Conservation (phyloP, 495 filamentous ascomycete species). For the Penicillium egyptiacum region DNA sequence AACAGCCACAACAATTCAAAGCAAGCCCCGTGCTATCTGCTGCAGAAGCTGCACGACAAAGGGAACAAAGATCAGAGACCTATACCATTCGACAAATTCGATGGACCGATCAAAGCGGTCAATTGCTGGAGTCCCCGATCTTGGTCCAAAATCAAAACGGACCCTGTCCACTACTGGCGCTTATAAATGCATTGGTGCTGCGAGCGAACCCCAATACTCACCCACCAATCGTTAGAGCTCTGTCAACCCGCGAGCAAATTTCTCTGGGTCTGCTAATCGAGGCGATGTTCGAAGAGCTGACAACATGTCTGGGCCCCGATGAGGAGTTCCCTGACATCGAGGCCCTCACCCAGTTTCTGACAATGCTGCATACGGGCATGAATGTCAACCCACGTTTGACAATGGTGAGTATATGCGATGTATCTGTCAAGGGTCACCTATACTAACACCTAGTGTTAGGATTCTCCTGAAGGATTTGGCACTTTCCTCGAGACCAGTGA, state of each 20-base stretch:
- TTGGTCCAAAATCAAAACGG: constrained; percentile 91
- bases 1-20: constrained; percentile 5
- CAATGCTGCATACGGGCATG: constrained; percentile 93
- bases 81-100: constrained; percentile 71
- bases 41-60: constrained; percentile 38
- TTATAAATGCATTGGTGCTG: constrained; percentile 88
- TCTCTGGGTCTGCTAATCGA: constrained; percentile 82
- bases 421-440: neutral
- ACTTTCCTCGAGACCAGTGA: constrained; percentile 81
- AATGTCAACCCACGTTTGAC: constrained; percentile 93
- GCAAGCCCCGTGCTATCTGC: constrained; percentile 26
- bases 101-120: constrained; percentile 51
- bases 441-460: constrained; percentile 37
- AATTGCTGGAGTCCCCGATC: constrained; percentile 65
- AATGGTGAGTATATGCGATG: constrained; percentile 33
- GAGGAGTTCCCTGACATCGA: constrained; percentile 77
- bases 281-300: constrained; percentile 87
- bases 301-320: constrained; percentile 56
- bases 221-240: constrained; percentile 71
- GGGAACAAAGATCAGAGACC: constrained; percentile 57
- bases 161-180: constrained; percentile 87
- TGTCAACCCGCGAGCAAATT: constrained; percentile 80
- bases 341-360: constrained; percentile 82
- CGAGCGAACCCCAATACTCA: constrained; percentile 63
- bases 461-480: constrained; percentile 55